A percentile compares a stretch with the other conserved stretches of the same genome.
phyloP scores from a whole-genome alignment of 768 basidiomycete species.

The Suillus clintonianus region DNA sequence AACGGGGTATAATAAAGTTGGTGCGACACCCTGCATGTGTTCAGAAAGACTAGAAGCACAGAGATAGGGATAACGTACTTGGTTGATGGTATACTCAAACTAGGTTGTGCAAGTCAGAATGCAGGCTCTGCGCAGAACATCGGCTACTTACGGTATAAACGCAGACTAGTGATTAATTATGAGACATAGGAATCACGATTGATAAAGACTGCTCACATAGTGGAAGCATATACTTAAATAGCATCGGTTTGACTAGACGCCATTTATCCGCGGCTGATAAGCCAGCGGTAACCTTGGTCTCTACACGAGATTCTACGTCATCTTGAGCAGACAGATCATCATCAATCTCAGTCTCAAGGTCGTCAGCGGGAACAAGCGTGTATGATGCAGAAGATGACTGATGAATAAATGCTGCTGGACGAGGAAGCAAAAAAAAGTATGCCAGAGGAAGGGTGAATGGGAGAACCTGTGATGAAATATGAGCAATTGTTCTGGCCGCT shows the following conservation, averaged over 20 bases:
- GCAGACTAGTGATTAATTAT: conserved; percentile 40
- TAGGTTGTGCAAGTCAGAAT: conserved; percentile 41
- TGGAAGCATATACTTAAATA: conserved; percentile 89
- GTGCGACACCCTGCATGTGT: conserved; percentile 71
- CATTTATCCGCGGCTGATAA: conserved; percentile 79
- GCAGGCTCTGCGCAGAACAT: background rate
- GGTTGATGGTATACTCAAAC: conserved; percentile 93
- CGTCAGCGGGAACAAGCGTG: conserved; percentile 37
- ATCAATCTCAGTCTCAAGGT: conserved; percentile 18
- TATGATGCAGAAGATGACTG: conserved; percentile 39
- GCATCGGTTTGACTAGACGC: conserved; percentile 74
- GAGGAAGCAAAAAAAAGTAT: conserved; percentile 79
- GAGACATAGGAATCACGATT: conserved; percentile 14
- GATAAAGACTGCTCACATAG: conserved; percentile 61
- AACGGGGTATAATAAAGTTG: conserved; percentile 86
- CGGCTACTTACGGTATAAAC: conserved; percentile 56
- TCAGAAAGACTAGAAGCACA: background rate
- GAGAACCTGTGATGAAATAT: conserved; percentile 54
- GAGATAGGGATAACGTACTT: conserved; percentile 41
- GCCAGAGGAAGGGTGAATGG: conserved; percentile 79
- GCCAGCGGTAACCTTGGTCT: conserved; percentile 47
- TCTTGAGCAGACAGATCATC: conserved; percentile 16
- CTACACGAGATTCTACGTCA: conserved; percentile 26
- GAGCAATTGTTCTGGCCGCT: background rate
- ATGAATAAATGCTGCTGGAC: conserved; percentile 49